Evolutionary conservation across 148 eudicot genomes (phyloP).

Genomic region (Rhododendron simsii): DNA sequence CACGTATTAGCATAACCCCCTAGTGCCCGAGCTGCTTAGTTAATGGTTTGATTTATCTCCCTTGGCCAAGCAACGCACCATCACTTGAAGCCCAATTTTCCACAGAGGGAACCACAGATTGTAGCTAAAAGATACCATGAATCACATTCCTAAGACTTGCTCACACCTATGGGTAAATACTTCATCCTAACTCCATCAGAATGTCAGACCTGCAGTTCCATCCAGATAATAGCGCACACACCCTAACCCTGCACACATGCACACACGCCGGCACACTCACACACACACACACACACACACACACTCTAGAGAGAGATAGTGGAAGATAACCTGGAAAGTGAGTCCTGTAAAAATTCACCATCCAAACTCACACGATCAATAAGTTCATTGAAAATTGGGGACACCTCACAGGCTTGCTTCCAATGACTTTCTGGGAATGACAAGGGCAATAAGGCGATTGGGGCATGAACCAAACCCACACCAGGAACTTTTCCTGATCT

Average conservation of each 20-base stretch:
- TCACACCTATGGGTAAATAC: background rate
- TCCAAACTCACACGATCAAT: slow-evolving; percentile 94
- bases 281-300: background rate
- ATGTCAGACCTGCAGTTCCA: background rate
- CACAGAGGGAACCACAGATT: background rate
- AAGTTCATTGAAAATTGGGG: slow-evolving; percentile 94
- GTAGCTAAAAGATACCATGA: background rate
- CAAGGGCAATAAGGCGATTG: slow-evolving; percentile 68
- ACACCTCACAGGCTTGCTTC: slow-evolving; percentile 80
- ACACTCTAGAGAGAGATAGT: background rate
- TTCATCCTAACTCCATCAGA: background rate
- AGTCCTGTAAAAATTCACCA: slow-evolving; percentile 71
- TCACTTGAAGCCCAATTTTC: background rate
- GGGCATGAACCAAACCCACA: slow-evolving; percentile 93
- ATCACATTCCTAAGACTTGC: background rate
- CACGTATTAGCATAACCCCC: background rate
- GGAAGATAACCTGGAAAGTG: slow-evolving; percentile 72
- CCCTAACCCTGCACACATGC: background rate
- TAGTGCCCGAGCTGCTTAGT: background rate
- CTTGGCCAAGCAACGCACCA: background rate
- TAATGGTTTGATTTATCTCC: background rate
- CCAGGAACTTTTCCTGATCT: slow-evolving; percentile 85
- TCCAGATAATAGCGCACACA: background rate
- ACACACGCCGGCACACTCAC: background rate
- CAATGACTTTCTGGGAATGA: slow-evolving; percentile 69